Percentiles rank a stretch among this genome's conserved stretches.
Evolutionary conservation across 2,329 filamentous ascomycete genomes (phyloP).

Genomic region (Paraphaeosphaeria sporulosa): DNA sequence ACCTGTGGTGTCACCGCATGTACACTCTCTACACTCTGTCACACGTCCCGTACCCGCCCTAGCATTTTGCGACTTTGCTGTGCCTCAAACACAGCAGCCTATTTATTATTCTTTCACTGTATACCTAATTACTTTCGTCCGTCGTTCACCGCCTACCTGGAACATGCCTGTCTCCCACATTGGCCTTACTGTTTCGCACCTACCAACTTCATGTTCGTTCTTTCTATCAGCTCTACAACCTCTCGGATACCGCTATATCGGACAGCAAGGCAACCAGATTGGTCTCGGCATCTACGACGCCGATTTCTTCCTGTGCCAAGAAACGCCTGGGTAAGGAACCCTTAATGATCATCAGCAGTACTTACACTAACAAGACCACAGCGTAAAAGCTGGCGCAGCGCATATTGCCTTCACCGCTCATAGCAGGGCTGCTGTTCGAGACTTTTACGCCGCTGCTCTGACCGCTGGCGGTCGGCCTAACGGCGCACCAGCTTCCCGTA

Average conservation of each 20-base stretch:
- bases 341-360: slow-evolving; percentile 22
- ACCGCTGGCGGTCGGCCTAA: slow-evolving; percentile 69
- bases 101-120: slow-evolving; percentile 16
- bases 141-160: slow-evolving; percentile 22
- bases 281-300: slow-evolving; percentile 67
- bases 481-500: slow-evolving; percentile 62
- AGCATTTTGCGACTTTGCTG: slow-evolving; percentile 21
- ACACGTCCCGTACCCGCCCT: slow-evolving; percentile 20
- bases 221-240: slow-evolving; percentile 81
- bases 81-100: slow-evolving; percentile 18
- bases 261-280: slow-evolving; percentile 66
- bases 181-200: slow-evolving; percentile 74
- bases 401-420: slow-evolving; percentile 74
- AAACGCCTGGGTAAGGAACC: slow-evolving; percentile 62
- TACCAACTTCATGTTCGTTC: slow-evolving; percentile 82
- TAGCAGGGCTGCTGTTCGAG: slow-evolving; percentile 69
- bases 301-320: slow-evolving; percentile 71
- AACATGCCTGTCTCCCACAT: slow-evolving; percentile 69
- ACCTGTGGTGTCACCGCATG: slow-evolving; percentile 36
- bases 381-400: slow-evolving; percentile 61
- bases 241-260: slow-evolving; percentile 76
- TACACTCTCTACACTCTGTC: slow-evolving; percentile 20
- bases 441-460: slow-evolving; percentile 75
- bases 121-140: slow-evolving; percentile 25
- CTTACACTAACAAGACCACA: slow-evolving; percentile 38